Conservation (phyloP, 805 yeast genomes). For the Starmerella powellii region DNA sequence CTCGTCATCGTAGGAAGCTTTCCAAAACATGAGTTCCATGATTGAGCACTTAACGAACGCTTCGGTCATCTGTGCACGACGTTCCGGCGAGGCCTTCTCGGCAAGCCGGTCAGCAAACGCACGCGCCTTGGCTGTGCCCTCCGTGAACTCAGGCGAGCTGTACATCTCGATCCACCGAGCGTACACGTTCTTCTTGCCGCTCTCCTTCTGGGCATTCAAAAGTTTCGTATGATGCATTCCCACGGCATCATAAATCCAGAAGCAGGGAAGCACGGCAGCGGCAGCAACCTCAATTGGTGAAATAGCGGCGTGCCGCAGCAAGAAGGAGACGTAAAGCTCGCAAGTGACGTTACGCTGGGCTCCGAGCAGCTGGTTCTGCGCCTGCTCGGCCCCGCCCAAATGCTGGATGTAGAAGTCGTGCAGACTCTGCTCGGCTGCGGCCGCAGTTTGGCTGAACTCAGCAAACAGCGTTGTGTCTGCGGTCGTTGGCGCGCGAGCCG, state of each 20-base stretch:
- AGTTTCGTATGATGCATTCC: constrained; percentile 45
- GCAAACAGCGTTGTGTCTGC: constrained; percentile 9
- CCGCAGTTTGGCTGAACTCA: constrained; percentile 10
- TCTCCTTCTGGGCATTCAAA: constrained; percentile 40
- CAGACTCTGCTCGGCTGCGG: constrained; percentile 16
- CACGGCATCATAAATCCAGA: constrained; percentile 26
- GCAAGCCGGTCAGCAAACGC: constrained; percentile 14
- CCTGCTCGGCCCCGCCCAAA: background rate
- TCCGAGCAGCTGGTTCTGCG: background rate
- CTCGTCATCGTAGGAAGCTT: constrained; percentile 17
- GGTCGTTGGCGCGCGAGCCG: constrained; percentile 8
- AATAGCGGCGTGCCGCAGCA: constrained; percentile 13
- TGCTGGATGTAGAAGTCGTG: constrained; percentile 15
- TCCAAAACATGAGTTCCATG: constrained; percentile 21
- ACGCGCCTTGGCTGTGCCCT: constrained; percentile 35
- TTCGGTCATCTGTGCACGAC: constrained; percentile 16
- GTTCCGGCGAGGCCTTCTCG: constrained; percentile 10
- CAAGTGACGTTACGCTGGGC: constrained; percentile 14
- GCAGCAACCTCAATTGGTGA: constrained; percentile 20
- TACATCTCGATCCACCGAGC: constrained; percentile 53
- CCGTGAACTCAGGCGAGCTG: constrained; percentile 43
- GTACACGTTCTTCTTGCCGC: constrained; percentile 21
- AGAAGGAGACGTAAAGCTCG: constrained; percentile 18
- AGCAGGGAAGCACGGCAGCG: constrained; percentile 22
- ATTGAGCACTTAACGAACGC: constrained; percentile 13